These are phyloP conservation scores for Sphagnum contortum DNA, from an alignment of 225 moss, liverwort and hornwort genomes.

Conservation along the genomic window DNA sequence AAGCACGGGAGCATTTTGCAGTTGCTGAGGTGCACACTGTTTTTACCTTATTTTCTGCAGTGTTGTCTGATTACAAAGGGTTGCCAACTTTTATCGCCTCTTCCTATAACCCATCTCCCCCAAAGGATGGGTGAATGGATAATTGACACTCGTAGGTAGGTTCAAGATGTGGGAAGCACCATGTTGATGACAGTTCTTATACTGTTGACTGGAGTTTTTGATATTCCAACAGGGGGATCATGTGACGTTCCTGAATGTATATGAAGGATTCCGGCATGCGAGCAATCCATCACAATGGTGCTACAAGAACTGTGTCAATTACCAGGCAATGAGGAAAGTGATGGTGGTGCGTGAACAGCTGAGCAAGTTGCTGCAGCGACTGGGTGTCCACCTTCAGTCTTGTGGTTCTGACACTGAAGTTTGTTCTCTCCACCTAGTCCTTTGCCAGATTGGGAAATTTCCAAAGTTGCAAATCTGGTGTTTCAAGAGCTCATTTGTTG, in stretches of 20 bases:
- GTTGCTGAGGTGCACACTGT: slow-evolving; percentile 54
- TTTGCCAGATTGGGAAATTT: background rate
- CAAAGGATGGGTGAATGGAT: too few species aligned
- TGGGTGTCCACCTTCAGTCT: slow-evolving; percentile 46
- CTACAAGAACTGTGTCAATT: slow-evolving; percentile 82
- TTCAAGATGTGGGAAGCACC: too few species aligned
- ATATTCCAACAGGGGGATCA: slow-evolving; percentile 55
- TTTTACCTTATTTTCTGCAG: background rate
- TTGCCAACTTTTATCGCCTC: background rate
- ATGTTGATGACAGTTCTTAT: too few species aligned
- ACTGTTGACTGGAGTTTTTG: too few species aligned
- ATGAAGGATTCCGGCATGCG: slow-evolving; percentile 50
- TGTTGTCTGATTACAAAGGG: background rate
- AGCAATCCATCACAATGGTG: slow-evolving; percentile 86
- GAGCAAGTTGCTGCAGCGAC: slow-evolving; percentile 53
- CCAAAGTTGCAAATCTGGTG: background rate
- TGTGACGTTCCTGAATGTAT: slow-evolving; percentile 78
- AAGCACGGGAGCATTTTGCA: slow-evolving; percentile 70
- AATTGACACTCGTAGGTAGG: too few species aligned
- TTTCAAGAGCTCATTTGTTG: too few species aligned
- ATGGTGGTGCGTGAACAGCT: slow-evolving; percentile 65
- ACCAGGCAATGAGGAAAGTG: slow-evolving; percentile 82
- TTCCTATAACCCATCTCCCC: too few species aligned
- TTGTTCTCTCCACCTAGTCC: background rate
- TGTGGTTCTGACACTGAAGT: slow-evolving; percentile 55